A percentile compares a stretch with the other conserved stretches of the same genome.
phyloP scores from a whole-genome alignment of 345 rosid species.

The Sisymbrium irio region DNA sequence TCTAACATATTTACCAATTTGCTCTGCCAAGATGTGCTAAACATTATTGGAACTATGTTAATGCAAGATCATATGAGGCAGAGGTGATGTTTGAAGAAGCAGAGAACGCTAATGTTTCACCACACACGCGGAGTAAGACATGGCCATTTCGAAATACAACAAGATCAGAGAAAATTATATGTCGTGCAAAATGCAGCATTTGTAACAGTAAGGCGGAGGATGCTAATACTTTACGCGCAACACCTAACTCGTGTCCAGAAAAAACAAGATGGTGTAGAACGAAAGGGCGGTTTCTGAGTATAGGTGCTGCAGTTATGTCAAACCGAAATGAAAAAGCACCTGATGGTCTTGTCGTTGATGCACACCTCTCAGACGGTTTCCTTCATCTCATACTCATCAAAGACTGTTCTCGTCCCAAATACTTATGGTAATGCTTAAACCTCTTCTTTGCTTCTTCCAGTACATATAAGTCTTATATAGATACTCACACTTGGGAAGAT shows the following conservation, averaged over 20 bases:
- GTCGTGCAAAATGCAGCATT: conserved; percentile 65
- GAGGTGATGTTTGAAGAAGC: conserved; percentile 69
- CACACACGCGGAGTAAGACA: conserved; percentile 35
- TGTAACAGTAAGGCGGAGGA: conserved; percentile 47
- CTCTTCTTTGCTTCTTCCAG: background rate
- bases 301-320: conserved; percentile 89
- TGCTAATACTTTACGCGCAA: conserved; percentile 7
- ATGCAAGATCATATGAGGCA: conserved; percentile 74
- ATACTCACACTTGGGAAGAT: background rate
- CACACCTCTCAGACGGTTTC: conserved; percentile 93
- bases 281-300: conserved; percentile 71
- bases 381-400: conserved; percentile 81
- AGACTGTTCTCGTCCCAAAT: conserved; percentile 79
- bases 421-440: conserved; percentile 61
- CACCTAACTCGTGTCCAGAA: conserved; percentile 36
- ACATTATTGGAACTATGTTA: background rate
- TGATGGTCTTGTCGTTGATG: conserved; percentile 94
- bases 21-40: background rate
- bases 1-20: background rate
- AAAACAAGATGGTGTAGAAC: conserved; percentile 60
- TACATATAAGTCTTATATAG: background rate
- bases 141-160: conserved; percentile 37
- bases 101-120: conserved; percentile 35
- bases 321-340: conserved; percentile 91
- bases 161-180: conserved; percentile 58